Evolutionary conservation across 441 rosid genomes (phyloP).

Genomic region (Erodium chrysanthum): DNA sequence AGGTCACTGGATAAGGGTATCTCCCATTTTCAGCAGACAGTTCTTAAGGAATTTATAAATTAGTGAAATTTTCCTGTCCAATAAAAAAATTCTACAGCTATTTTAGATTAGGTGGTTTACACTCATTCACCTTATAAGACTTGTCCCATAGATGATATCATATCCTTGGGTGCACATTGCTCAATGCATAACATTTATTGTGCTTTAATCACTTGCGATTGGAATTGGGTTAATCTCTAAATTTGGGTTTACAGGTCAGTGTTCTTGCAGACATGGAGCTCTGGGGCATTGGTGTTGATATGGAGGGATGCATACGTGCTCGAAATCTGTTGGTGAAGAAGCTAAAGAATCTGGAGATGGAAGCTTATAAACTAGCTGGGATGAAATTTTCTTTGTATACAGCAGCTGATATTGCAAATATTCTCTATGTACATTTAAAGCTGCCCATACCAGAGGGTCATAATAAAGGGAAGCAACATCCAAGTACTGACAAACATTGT

Average conservation of each 20-base stretch:
- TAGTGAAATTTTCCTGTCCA: background rate
- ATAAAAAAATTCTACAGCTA: background rate
- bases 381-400: conserved; percentile 65
- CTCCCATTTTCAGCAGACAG: background rate
- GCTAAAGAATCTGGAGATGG: conserved; percentile 69
- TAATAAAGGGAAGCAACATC: conserved; percentile 72
- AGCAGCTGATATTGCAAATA: conserved; percentile 88
- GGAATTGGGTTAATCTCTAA: conserved; percentile 16
- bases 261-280: conserved; percentile 95
- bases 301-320: conserved; percentile 81
- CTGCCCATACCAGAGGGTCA: conserved; percentile 59
- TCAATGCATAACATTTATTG: background rate
- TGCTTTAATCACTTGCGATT: background rate
- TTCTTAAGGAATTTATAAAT: background rate
- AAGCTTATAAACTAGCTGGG: conserved; percentile 79
- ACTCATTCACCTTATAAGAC: background rate
- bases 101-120: background rate
- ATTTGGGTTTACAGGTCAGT: conserved; percentile 49
- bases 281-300: conserved; percentile 89
- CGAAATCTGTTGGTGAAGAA: conserved; percentile 61
- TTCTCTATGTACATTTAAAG: conserved; percentile 70
- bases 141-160: background rate
- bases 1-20: background rate
- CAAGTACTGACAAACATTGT: conserved; percentile 87
- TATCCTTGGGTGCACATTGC: background rate